These are phyloP conservation scores for Saccharomyces pastorianus DNA, from an alignment of 1,139 yeast species.

Conservation along the genomic window DNA sequence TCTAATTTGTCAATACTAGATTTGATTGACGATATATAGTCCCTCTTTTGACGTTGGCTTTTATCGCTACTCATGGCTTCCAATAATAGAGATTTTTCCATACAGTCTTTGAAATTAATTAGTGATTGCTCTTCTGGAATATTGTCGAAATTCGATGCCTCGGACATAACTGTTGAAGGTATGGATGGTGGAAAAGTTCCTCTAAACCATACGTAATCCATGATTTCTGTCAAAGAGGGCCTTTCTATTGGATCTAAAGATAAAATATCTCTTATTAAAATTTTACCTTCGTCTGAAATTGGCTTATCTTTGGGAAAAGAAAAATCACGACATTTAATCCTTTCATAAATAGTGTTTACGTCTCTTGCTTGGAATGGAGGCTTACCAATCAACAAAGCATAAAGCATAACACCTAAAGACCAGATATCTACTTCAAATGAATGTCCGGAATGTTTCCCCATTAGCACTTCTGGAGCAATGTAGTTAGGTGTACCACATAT, in stretches of 20 bases:
- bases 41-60: slow-evolving; percentile 39
- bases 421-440: slow-evolving; percentile 91
- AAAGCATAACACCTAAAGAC: slow-evolving; percentile 96
- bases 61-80: slow-evolving; percentile 34
- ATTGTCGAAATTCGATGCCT: slow-evolving; percentile 56
- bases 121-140: slow-evolving; percentile 50
- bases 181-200: slow-evolving; percentile 77
- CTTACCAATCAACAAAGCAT: slow-evolving; percentile 81
- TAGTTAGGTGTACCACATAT: slow-evolving; percentile 98
- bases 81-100: slow-evolving; percentile 57
- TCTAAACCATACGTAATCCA: slow-evolving; percentile 76
- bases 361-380: slow-evolving; percentile 97
- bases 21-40: background rate
- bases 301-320: slow-evolving; percentile 68
- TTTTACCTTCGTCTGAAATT: slow-evolving; percentile 64
- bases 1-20: slow-evolving; percentile 6
- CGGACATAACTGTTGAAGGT: slow-evolving; percentile 52
- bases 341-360: slow-evolving; percentile 84
- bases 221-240: slow-evolving; percentile 71
- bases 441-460: slow-evolving; percentile 83
- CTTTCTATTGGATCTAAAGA: slow-evolving; percentile 73
- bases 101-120: slow-evolving; percentile 59
- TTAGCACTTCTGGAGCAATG: slow-evolving; percentile 93
- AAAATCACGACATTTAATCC: slow-evolving; percentile 79
- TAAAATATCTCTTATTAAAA: slow-evolving; percentile 62